A percentile compares a stretch with the other conserved stretches of the same genome.
Evolutionary conservation across 805 yeast genomes (phyloP).

Genomic region (Ogataea degrootiae): DNA sequence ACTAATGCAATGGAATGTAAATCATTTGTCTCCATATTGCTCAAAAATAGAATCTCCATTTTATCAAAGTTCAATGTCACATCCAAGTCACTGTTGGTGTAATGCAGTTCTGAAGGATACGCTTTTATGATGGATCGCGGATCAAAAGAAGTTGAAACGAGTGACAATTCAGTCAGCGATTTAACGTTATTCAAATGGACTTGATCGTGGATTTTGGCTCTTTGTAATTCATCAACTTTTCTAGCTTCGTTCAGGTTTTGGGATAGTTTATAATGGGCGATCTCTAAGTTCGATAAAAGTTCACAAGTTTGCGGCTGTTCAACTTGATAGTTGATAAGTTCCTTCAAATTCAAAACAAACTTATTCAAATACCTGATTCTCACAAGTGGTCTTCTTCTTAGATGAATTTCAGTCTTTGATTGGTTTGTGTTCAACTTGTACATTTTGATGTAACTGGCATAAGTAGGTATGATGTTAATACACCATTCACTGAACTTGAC

Average conservation of each 20-base stretch:
- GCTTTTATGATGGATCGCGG: slow-evolving; percentile 1
- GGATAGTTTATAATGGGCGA: slow-evolving; percentile 16
- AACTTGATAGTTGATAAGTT: slow-evolving; percentile 14
- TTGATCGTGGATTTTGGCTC: slow-evolving; percentile 9
- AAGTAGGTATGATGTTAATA: slow-evolving; percentile 12
- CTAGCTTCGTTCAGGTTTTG: slow-evolving; percentile 17
- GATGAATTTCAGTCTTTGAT: slow-evolving; percentile 22
- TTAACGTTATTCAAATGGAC: slow-evolving; percentile 21
- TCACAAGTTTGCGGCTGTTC: slow-evolving; percentile 18
- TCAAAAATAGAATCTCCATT: slow-evolving; percentile 15
- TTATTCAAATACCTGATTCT: slow-evolving; percentile 24
- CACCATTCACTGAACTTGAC: slow-evolving; percentile 24
- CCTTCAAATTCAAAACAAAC: slow-evolving; percentile 18
- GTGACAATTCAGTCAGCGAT: slow-evolving; percentile 17
- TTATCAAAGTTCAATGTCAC: slow-evolving; percentile 19
- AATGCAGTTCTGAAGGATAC: slow-evolving; percentile 21
- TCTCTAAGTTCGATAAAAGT: slow-evolving; percentile 21
- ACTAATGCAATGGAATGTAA: slow-evolving; percentile 23
- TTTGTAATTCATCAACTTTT: slow-evolving; percentile 20
- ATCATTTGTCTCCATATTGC: slow-evolving; percentile 1
- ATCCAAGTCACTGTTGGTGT: slow-evolving; percentile 20
- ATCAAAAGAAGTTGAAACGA: slow-evolving; percentile 18
- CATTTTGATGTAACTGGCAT: slow-evolving; percentile 17
- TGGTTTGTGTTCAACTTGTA: slow-evolving; percentile 22
- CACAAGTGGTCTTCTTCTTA: slow-evolving; percentile 29